Percentiles rank a stretch among this genome's conserved stretches.
These are phyloP conservation scores for Cladosporium sp. DNA, from an alignment of 2,329 filamentous ascomycete species.

Conservation along the genomic window DNA sequence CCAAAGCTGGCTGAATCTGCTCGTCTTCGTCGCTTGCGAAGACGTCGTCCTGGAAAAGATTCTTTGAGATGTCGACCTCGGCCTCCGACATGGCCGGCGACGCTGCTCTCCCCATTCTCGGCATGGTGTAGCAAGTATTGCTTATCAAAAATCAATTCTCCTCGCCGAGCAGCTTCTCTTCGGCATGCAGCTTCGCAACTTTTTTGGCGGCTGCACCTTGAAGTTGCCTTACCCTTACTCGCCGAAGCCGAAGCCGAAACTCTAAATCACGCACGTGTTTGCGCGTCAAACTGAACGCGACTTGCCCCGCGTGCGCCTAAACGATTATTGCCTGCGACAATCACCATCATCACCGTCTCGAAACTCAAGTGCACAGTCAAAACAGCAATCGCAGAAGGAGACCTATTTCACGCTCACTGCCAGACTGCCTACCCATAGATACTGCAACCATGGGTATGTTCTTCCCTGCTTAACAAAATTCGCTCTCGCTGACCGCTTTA, in stretches of 20 bases:
- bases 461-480: no score
- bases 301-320: background rate
- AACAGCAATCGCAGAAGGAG: no score
- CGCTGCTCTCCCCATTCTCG: constrained; percentile 63
- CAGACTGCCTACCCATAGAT: no score
- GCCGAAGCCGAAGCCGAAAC: background rate
- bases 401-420: no score
- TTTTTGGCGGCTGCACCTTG: no score
- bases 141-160: background rate
- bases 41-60: constrained; percentile 57
- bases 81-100: constrained; percentile 85
- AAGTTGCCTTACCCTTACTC: no score
- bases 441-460: constrained; percentile 1
- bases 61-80: constrained; percentile 83
- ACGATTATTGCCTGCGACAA: background rate
- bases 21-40: constrained; percentile 48
- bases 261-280: constrained; percentile 8
- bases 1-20: constrained; percentile 3
- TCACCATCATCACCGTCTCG: no score
- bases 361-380: no score
- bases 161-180: background rate
- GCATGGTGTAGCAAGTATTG: background rate
- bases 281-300: background rate
- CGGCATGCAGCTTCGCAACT: background rate
- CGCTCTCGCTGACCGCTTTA: background rate